These are phyloP conservation scores for Cladosporium sp. DNA, from an alignment of 2,329 filamentous ascomycete species.

Conservation along the genomic window DNA sequence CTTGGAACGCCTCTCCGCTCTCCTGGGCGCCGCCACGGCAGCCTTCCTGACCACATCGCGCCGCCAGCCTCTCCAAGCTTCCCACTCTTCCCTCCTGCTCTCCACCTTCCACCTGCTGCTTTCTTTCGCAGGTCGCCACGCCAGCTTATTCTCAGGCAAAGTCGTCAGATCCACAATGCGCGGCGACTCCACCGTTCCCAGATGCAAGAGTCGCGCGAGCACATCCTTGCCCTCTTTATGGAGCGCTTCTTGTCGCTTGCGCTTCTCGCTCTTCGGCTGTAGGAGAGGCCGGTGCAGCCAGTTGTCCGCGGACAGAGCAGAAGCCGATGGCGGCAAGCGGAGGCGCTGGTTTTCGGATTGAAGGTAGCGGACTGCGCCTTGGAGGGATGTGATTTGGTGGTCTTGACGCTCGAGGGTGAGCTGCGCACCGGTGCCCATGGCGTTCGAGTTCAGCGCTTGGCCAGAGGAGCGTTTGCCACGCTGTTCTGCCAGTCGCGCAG, in stretches of 20 bases:
- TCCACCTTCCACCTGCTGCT: constrained; percentile 68
- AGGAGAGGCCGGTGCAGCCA: constrained; percentile 66
- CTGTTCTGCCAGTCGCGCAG: constrained; percentile 31
- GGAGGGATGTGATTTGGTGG: constrained; percentile 64
- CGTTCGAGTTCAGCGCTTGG: constrained; percentile 63
- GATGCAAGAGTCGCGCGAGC: constrained; percentile 63
- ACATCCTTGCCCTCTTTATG: constrained; percentile 63
- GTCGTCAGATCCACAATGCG: constrained; percentile 59
- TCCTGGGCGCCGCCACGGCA: constrained; percentile 11
- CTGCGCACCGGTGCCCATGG: constrained; percentile 67
- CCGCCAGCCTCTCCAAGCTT: constrained; percentile 43
- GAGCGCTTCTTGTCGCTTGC: constrained; percentile 50
- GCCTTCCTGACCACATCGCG: constrained; percentile 28
- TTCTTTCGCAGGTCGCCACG: constrained; percentile 64
- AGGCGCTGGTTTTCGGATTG: constrained; percentile 66
- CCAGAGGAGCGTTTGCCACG: constrained; percentile 48
- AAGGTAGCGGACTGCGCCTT: constrained; percentile 67
- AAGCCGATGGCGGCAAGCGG: constrained; percentile 44
- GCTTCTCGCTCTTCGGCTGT: constrained; percentile 42
- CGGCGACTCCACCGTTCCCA: constrained; percentile 54
- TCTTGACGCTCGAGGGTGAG: constrained; percentile 70
- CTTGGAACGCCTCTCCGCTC: constrained; percentile 5
- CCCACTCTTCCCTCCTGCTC: constrained; percentile 65
- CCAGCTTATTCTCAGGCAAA: constrained; percentile 60
- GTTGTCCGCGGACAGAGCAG: constrained; percentile 44